phyloP scores from a whole-genome alignment of 2,329 filamentous ascomycete species.

The Whalleya microplaca region DNA sequence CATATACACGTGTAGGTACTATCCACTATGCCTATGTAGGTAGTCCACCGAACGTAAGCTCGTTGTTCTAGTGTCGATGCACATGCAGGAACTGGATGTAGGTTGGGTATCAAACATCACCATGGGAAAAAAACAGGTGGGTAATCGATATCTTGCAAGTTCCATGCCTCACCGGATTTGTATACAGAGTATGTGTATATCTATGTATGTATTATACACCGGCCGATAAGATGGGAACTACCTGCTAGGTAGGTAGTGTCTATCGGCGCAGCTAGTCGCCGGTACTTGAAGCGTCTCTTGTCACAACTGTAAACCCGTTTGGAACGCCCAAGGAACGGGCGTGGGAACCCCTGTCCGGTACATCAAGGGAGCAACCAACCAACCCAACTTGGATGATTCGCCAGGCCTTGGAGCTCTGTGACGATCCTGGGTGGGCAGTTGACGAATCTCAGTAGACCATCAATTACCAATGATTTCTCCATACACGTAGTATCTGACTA shows the following conservation, averaged over 20 bases:
- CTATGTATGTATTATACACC: too few species aligned
- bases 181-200: too few species aligned
- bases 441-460: constrained; percentile 8
- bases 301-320: constrained; percentile 15
- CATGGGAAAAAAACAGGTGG: not conserved
- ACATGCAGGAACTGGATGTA: not conserved
- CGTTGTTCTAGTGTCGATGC: not conserved
- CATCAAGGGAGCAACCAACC: constrained; percentile 16
- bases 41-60: not conserved
- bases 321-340: constrained; percentile 14
- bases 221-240: too few species aligned
- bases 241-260: too few species aligned
- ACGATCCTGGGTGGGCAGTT: not conserved
- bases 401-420: constrained; percentile 10
- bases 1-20: not conserved
- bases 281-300: constrained; percentile 20
- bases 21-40: not conserved
- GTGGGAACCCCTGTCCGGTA: constrained; percentile 11
- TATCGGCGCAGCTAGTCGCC: constrained; percentile 3
- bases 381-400: constrained; percentile 16
- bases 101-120: not conserved
- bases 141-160: too few species aligned
- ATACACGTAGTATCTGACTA: constrained; percentile 4
- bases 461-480: not conserved
- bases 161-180: too few species aligned